Base-by-base conservation (phyloP, 805 yeast species). In the Candida broadrunensis region DNA sequence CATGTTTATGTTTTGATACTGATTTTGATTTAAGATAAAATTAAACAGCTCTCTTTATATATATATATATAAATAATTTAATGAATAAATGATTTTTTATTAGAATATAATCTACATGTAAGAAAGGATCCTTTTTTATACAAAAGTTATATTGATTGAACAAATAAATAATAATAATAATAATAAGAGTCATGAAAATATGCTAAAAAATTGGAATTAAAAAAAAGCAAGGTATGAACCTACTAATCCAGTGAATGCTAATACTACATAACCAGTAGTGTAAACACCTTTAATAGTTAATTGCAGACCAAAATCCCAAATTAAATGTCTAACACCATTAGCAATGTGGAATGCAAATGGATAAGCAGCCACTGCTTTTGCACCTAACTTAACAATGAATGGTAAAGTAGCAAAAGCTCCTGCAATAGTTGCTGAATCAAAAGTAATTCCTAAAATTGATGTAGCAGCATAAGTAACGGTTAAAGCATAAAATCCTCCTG, bases 321-420 rank as follows among this genome's bases (percentile, higher is more conserved):
- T 59, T 65, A 91, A 71, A 65, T 93, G 99, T 78, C 99, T 88
- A 48, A 91, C 45, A 55, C 98, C 97, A 63, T 90, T 88, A 61
- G 74, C 79, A 35, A 77, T 56, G 67, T 93, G 99, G 84, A 79
- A 89, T 23, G 85, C 85, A 65, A 93, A 88, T 50, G 97, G 90
- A 72, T 78, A 78, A 7, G 93, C 80, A 58, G 83, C 78, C 31
- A 78, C 57, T 37, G 83, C 81, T 73, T 93, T 93, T 43, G 80
- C 68, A 18, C 73, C 70, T 43, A 77, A 51, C 67, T 89, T 85
- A 31, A 76, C 70, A 41, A 72, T 73, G 15, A 77, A 59, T 33
- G 96, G 93, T 48, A 85, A 71, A 16, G 81, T 73, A 29, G 83
- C 81, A 54, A 80, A 76, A 4, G 75, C 60, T 27, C 73, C 65